phyloP scores from a whole-genome alignment of 208 protist species.

The Acanthamoeba culbertsoni region DNA sequence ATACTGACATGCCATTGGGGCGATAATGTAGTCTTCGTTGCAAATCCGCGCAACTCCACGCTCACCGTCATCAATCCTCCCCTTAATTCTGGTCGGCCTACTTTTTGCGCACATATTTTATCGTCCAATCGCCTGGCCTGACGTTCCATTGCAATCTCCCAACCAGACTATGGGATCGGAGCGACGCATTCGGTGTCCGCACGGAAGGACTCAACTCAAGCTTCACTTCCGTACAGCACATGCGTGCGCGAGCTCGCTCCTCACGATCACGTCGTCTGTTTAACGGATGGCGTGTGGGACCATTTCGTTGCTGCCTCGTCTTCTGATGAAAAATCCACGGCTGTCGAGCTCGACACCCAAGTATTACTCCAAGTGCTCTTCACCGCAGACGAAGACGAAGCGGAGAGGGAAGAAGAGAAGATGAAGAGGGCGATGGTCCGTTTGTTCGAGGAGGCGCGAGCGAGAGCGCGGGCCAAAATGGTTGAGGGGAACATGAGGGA shows the following conservation, averaged over 20 bases:
- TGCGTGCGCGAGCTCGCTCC: neutral
- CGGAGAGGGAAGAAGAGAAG: neutral
- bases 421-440: neutral
- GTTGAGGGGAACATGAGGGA: neutral
- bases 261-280: neutral
- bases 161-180: neutral
- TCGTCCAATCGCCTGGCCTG: too few relatives aligned
- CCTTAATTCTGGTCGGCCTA: neutral
- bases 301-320: neutral
- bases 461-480: neutral
- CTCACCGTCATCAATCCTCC: neutral
- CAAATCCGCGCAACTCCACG: neutral
- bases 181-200: neutral
- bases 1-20: neutral
- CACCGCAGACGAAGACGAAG: neutral
- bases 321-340: neutral
- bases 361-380: neutral
- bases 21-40: neutral
- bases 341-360: neutral
- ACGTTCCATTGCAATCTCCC: too few relatives aligned
- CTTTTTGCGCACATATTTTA: neutral
- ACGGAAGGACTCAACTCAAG: neutral
- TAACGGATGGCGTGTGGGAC: constrained; percentile 3
- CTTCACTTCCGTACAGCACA: neutral
- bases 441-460: neutral